Percentiles rank a stretch among this genome's conserved stretches.
Evolutionary conservation across 75 land plant species (phyloP).

Genomic region (Cryptomeria japonica): DNA sequence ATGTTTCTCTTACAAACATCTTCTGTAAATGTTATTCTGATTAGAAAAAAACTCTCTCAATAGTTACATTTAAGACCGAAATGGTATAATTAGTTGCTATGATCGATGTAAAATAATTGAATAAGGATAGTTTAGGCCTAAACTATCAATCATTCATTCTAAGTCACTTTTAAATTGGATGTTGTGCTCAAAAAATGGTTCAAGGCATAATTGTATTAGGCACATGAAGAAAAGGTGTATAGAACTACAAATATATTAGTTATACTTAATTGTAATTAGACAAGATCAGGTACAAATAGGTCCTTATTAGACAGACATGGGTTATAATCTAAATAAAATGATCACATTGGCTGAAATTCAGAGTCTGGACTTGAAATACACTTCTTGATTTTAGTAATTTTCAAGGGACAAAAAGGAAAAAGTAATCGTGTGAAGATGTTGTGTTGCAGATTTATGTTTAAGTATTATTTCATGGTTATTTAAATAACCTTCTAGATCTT

Average conservation of each 20-base stretch:
- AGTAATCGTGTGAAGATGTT: neutral
- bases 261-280: no score
- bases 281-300: neutral
- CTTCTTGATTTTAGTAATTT: neutral
- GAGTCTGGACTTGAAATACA: neutral
- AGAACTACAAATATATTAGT: neutral
- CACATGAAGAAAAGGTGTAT: no score
- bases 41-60: neutral
- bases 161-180: no score
- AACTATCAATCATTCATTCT: no score
- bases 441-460: neutral
- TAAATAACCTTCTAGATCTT: neutral
- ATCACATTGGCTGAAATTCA: neutral
- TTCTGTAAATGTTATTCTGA: constrained; percentile 39
- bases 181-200: no score
- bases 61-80: neutral
- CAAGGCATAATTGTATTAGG: no score
- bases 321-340: neutral
- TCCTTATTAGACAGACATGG: neutral
- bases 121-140: neutral
- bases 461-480: no score
- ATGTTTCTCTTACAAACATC: constrained; percentile 73
- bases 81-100: neutral
- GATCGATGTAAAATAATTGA: no score
- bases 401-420: neutral